Percentiles rank a stretch among this genome's conserved stretches.
Conservation (phyloP, 176 grass and related monocot genomes). For the Calamus simplicifolius region DNA sequence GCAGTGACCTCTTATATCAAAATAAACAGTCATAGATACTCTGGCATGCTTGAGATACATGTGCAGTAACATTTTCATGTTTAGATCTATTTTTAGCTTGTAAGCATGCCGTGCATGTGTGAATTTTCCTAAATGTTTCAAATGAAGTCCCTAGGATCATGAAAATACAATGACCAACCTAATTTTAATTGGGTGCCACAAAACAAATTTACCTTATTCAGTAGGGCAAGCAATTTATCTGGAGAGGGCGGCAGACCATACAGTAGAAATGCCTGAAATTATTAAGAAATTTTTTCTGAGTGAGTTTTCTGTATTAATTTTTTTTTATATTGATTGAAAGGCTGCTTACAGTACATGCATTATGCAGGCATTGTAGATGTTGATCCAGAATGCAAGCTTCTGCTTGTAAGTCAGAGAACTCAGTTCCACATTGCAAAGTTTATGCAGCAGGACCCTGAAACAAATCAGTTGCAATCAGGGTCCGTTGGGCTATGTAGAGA, state of each 20-base stretch:
- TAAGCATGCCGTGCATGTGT: too few relatives aligned
- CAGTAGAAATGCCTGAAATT: conserved; percentile 74
- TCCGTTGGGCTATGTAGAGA: too few relatives aligned
- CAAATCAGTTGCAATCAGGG: neutral
- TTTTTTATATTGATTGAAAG: neutral
- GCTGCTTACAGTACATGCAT: conserved; percentile 68
- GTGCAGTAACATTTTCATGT: too few relatives aligned
- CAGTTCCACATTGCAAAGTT: conserved; percentile 40
- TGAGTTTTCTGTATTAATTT: neutral
- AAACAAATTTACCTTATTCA: conserved; percentile 48
- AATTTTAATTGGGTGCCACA: too few relatives aligned
- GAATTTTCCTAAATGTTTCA: too few relatives aligned
- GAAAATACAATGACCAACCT: too few relatives aligned
- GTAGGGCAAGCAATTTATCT: conserved; percentile 52
- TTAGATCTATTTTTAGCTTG: too few relatives aligned
- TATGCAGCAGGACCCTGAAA: conserved; percentile 60
- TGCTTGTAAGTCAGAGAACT: conserved; percentile 81
- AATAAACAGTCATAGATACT: too few relatives aligned
- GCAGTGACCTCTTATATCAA: too few relatives aligned
- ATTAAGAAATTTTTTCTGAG: neutral
- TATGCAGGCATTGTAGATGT: conserved; percentile 94
- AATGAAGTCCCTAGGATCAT: too few relatives aligned
- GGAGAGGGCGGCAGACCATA: conserved; percentile 69
- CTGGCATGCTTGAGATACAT: too few relatives aligned
- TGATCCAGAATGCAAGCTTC: conserved; percentile 92